Evolutionary conservation across 768 basidiomycete species (phyloP).

Genomic region (Leccinum ochraceum): DNA sequence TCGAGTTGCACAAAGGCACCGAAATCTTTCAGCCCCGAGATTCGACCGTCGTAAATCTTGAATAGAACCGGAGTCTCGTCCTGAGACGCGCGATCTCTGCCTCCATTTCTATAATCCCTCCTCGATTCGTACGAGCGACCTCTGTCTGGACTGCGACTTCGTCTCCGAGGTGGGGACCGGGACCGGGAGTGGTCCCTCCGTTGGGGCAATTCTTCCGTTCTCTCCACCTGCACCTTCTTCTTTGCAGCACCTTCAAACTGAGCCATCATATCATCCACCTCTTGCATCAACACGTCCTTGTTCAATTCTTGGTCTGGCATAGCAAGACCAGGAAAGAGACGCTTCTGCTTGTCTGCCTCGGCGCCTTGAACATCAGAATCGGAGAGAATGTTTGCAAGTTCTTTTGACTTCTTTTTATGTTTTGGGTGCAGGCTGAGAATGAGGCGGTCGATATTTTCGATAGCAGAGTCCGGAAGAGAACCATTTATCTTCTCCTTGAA

Average conservation of each 20-base stretch:
- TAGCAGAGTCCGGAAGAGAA: slow-evolving; percentile 85
- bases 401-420: slow-evolving; percentile 71
- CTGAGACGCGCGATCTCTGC: slow-evolving; percentile 38
- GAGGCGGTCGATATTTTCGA: slow-evolving; percentile 92
- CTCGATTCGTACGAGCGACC: slow-evolving; percentile 48
- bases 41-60: slow-evolving; percentile 92
- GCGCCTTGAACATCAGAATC: slow-evolving; percentile 31
- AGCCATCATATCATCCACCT: slow-evolving; percentile 88
- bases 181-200: slow-evolving; percentile 50
- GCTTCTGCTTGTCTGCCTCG: slow-evolving; percentile 76
- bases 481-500: slow-evolving; percentile 83
- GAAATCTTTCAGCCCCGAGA: slow-evolving; percentile 89
- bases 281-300: slow-evolving; percentile 84
- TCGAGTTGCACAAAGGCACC: slow-evolving; percentile 93
- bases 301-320: slow-evolving; percentile 67
- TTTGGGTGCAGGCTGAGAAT: slow-evolving; percentile 95
- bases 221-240: slow-evolving; percentile 49
- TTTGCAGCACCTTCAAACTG: slow-evolving; percentile 69
- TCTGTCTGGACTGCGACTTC: slow-evolving; percentile 62
- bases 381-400: slow-evolving; percentile 39
- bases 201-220: slow-evolving; percentile 57
- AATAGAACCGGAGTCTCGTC: slow-evolving; percentile 88
- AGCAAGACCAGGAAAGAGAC: slow-evolving; percentile 90
- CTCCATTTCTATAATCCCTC: slow-evolving; percentile 42
- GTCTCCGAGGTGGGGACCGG: slow-evolving; percentile 47